Percentiles rank a stretch among this genome's conserved stretches.
Evolutionary conservation across 352 stramenopile species (phyloP).

Genomic region (Globisporangium paroecandrum): DNA sequence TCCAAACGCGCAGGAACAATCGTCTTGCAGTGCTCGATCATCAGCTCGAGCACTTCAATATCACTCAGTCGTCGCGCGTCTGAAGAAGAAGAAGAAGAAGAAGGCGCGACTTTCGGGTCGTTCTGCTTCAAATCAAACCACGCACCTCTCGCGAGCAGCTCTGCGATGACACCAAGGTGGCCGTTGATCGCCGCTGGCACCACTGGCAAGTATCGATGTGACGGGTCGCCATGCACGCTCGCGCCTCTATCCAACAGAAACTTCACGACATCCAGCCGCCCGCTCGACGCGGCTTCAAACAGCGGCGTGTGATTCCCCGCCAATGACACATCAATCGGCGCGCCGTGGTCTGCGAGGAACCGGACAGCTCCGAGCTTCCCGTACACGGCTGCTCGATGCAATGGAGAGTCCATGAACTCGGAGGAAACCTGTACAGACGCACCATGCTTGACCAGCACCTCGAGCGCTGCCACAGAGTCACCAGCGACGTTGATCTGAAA

Average conservation of each 20-base stretch:
- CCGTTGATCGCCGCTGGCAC: not conserved
- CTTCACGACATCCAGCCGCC: not conserved
- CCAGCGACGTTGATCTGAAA: not conserved
- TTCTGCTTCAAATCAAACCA: not conserved
- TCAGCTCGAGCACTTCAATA: not conserved
- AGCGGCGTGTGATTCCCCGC: not conserved
- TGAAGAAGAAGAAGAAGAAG: not conserved
- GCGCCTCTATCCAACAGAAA: not conserved
- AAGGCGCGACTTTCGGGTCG: not conserved
- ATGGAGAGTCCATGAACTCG: not conserved
- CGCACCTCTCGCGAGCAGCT: not conserved
- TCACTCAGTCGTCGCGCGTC: not conserved
- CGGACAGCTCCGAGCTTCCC: not conserved
- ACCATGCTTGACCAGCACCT: not conserved
- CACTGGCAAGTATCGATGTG: not conserved
- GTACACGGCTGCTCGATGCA: not conserved
- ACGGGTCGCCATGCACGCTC: not conserved
- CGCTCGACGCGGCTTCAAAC: not conserved
- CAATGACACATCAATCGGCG: not conserved
- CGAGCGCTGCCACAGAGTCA: not conserved
- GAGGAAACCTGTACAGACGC: not conserved
- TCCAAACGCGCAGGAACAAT: not conserved
- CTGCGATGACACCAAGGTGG: not conserved
- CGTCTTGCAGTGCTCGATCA: not conserved
- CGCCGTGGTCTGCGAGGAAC: not conserved